A percentile compares a stretch with the other conserved stretches of the same genome.
Conservation (phyloP, 768 basidiomycete species). For the Leccinum variicolor region DNA sequence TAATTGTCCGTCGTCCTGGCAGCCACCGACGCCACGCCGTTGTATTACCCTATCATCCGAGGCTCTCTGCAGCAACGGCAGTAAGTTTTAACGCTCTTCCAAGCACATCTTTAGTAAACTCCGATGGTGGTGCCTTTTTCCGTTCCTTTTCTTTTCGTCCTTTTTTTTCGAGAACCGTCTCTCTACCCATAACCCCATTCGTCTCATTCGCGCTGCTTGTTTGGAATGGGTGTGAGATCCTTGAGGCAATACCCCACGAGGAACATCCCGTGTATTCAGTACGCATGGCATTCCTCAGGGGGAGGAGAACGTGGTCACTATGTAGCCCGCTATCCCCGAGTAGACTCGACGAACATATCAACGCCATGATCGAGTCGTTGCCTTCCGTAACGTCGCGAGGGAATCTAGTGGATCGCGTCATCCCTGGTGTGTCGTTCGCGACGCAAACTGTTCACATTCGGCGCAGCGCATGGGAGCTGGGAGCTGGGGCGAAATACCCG, state of each 20-base stretch:
- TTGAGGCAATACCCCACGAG: not conserved
- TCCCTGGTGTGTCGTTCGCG: not conserved
- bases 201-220: not conserved
- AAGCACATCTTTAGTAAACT: not conserved
- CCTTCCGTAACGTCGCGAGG: not conserved
- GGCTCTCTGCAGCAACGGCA: not conserved
- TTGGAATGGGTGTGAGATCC: not conserved
- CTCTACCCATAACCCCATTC: not conserved
- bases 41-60: not conserved
- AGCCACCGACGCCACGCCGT: not conserved
- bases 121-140: not conserved
- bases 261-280: not conserved
- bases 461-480: not conserved
- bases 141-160: not conserved
- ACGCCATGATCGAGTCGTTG: not conserved
- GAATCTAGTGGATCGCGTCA: not conserved
- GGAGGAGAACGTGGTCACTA: not conserved
- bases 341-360: not conserved
- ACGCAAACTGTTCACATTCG: not conserved
- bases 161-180: not conserved
- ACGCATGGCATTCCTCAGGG: not conserved
- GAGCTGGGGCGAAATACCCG: not conserved
- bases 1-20: not conserved
- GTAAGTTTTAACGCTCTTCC: not conserved
- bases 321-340: not conserved